Base-by-base conservation (phyloP, 140 eudicot genomes). In the Cichorium intybus region DNA sequence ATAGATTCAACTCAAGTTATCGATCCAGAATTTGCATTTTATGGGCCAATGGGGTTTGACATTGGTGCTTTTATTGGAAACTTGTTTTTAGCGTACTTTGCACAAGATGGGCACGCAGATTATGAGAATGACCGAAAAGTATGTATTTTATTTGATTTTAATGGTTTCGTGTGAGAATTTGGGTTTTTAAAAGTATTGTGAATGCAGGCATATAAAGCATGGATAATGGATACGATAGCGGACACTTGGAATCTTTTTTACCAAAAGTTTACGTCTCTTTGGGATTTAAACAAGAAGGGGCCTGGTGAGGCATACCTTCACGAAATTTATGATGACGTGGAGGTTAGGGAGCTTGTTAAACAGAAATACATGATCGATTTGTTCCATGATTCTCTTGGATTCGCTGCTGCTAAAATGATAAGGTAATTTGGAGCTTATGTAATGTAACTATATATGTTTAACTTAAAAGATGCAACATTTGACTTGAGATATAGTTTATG, bases 401-500 rank as follows among this genome's bases (percentile, higher is more conserved):
- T 92, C 51, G 96, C 92, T 66, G 80, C 98, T 77, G 96, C 93
- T 58, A 83, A 92, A 80, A 92, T 92, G 98, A 85, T 87, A 53
- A 81, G 96, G 97, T 91, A 29, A 47, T 55, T 48, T 33, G 1
- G 7, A 34, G 39, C 21, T 69, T 27, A 28, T 27, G 58, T 48
- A 48, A 52, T 28, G n/a, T 15, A 31, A 31, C 7, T 2, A 3
- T 37, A 37, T 37, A 14, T 14, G 23, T 62, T 61, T 41, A 62
- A 14, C n/a, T n/a, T n/a, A n/a, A n/a, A n/a, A n/a, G n/a, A n/a
- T n/a, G n/a, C n/a, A 37, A 10, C 0, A 11, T 37, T 37, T 37
- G n/a, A 37, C 46, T 37, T 34, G 41, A 0, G 12, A 34, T 1
- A 34, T 34, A 37, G 1, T n/a, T n/a, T n/a, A n/a, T n/a, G n/a